These are phyloP conservation scores for Harringtonia aguacate DNA, from an alignment of 2,329 filamentous ascomycete genomes.

Conservation along the genomic window DNA sequence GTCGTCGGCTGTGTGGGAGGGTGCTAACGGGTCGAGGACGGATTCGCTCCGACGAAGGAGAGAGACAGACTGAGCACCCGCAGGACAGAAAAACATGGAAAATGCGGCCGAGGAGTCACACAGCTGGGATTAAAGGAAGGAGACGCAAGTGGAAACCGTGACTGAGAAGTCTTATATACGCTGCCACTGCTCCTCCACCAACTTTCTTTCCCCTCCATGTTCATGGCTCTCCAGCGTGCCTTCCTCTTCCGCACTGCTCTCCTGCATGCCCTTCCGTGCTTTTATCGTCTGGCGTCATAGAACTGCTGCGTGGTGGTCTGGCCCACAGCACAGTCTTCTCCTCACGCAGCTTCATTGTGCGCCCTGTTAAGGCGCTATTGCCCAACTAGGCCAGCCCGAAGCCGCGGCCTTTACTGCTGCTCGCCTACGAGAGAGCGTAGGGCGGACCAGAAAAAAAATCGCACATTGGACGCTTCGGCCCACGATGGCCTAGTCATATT, in stretches of 20 bases:
- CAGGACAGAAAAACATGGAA: too few species aligned
- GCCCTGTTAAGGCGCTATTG: too few species aligned
- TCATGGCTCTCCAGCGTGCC: background rate
- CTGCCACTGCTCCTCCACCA: too few species aligned
- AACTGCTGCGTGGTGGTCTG: background rate
- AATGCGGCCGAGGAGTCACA: background rate
- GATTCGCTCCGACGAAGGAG: conserved; percentile 10
- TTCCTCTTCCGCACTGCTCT: too few species aligned
- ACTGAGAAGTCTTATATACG: too few species aligned
- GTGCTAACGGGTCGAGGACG: conserved; percentile 11
- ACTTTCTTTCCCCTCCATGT: background rate
- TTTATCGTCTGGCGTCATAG: conserved; percentile 12
- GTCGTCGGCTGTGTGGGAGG: conserved; percentile 18
- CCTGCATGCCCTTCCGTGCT: conserved; percentile 2
- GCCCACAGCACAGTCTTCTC: background rate
- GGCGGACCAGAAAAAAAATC: background rate
- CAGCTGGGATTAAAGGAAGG: background rate
- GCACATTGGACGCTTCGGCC: too few species aligned
- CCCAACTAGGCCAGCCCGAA: too few species aligned
- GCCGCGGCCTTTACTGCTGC: background rate
- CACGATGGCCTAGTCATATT: conserved; percentile 2
- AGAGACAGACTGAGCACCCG: background rate
- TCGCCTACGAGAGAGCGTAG: background rate
- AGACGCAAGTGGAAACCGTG: too few species aligned
- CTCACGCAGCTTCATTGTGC: too few species aligned